These are phyloP conservation scores for Quercus ilex DNA, from an alignment of 306 rosid genomes.

Conservation along the genomic window DNA sequence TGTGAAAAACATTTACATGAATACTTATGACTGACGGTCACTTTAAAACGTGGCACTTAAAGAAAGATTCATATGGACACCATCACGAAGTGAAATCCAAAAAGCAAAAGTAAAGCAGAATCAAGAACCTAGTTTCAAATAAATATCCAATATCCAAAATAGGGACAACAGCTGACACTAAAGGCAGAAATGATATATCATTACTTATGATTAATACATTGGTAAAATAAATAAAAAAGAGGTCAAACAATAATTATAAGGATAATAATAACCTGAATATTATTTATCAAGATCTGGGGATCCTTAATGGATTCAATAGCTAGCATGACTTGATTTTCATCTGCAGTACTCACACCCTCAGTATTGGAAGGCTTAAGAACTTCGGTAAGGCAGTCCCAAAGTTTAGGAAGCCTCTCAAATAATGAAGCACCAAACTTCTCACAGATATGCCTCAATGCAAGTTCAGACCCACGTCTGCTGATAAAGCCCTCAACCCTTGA, in stretches of 20 bases:
- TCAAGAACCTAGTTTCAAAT: neutral
- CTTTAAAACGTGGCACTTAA: neutral
- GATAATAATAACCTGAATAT: slow-evolving; percentile 75
- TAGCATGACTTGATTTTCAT: slow-evolving; percentile 35
- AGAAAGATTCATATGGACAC: neutral
- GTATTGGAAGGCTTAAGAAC: slow-evolving; percentile 62
- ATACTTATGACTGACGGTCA: neutral
- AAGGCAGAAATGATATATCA: neutral
- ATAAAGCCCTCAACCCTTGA: slow-evolving; percentile 85
- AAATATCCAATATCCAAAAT: neutral
- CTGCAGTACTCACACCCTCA: slow-evolving; percentile 32
- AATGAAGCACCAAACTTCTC: slow-evolving; percentile 68
- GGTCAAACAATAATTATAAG: neutral
- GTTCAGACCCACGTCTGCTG: slow-evolving; percentile 96
- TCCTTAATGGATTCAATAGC: slow-evolving; percentile 58
- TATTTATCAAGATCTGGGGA: slow-evolving; percentile 87
- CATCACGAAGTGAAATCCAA: neutral
- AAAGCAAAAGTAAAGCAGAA: neutral
- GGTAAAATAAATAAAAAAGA: neutral
- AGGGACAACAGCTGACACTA: neutral
- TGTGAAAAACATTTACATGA: neutral
- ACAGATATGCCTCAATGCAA: slow-evolving; percentile 77
- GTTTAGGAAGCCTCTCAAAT: slow-evolving; percentile 88
- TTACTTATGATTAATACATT: neutral
- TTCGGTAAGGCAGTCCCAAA: slow-evolving; percentile 98